Conservation (phyloP, 345 rosid genomes). For the Eucalyptus dawsonii region DNA sequence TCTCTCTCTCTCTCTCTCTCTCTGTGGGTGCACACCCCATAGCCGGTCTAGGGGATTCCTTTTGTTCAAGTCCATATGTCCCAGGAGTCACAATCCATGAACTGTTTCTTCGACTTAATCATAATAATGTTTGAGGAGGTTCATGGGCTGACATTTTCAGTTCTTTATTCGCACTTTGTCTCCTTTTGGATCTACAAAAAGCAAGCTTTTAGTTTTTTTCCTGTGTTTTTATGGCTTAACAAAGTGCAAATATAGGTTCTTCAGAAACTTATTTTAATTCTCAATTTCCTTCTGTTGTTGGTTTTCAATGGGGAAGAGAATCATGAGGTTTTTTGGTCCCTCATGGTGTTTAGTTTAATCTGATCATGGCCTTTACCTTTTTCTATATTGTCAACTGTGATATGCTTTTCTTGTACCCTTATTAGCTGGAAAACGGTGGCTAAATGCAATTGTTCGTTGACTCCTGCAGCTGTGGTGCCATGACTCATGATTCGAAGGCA, state of each 20-base stretch:
- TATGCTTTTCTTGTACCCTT: neutral
- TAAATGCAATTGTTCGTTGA: neutral
- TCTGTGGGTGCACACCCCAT: neutral
- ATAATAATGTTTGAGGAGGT: neutral
- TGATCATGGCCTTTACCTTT: neutral
- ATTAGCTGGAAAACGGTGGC: neutral
- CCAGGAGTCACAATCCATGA: neutral
- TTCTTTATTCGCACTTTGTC: neutral
- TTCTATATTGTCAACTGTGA: neutral
- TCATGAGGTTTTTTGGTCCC: neutral
- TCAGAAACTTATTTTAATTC: neutral
- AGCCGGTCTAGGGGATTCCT: neutral
- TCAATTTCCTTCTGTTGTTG: neutral
- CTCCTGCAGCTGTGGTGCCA: conserved; percentile 66
- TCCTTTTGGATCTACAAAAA: neutral
- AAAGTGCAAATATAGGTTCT: neutral
- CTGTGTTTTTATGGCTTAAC: neutral
- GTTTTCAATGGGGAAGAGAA: neutral
- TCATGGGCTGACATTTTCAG: neutral
- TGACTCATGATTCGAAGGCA: conserved; percentile 61
- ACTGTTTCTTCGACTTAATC: neutral
- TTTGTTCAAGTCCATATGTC: neutral
- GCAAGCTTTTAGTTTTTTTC: neutral
- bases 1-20: neutral
- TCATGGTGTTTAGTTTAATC: neutral